Conservation (phyloP, 352 stramenopile species). For the Globisporangium splendens region DNA sequence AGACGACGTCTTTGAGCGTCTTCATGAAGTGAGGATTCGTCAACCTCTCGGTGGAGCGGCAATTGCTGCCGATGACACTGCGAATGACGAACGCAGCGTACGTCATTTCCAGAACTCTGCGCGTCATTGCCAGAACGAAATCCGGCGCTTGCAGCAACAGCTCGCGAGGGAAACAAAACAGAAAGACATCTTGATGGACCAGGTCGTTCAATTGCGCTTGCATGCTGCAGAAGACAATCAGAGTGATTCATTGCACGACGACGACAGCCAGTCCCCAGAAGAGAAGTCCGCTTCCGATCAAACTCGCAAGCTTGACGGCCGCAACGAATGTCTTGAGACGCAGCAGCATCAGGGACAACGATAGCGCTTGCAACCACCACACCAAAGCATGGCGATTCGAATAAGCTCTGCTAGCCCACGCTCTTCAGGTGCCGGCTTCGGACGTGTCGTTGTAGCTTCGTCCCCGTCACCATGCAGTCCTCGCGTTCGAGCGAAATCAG, state of each 20-base stretch:
- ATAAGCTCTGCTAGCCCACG: background rate
- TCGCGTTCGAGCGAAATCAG: slow-evolving; percentile 24
- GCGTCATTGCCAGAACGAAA: slow-evolving; percentile 66
- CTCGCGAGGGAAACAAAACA: slow-evolving; percentile 42
- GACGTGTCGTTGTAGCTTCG: slow-evolving; percentile 4
- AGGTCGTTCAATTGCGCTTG: slow-evolving; percentile 31
- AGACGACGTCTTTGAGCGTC: slow-evolving; percentile 34
- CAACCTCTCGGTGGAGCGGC: background rate
- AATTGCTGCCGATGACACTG: background rate
- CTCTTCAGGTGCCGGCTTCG: background rate
- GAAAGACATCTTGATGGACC: slow-evolving; percentile 42
- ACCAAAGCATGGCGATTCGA: background rate
- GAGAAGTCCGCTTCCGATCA: background rate
- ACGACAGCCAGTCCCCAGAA: background rate
- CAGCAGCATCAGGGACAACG: no score
- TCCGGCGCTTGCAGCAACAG: slow-evolving; percentile 61
- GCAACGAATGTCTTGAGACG: no score
- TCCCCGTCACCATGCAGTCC: slow-evolving; percentile 15
- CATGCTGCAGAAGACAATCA: slow-evolving; percentile 6
- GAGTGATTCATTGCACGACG: background rate
- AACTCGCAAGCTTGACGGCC: background rate
- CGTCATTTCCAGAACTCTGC: slow-evolving; percentile 33
- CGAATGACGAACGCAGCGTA: slow-evolving; percentile 7
- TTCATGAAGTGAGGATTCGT: slow-evolving; percentile 24
- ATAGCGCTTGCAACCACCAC: no score